These are phyloP conservation scores for Nematodospora valgi DNA, from an alignment of 805 yeast species.

Conservation along the genomic window DNA sequence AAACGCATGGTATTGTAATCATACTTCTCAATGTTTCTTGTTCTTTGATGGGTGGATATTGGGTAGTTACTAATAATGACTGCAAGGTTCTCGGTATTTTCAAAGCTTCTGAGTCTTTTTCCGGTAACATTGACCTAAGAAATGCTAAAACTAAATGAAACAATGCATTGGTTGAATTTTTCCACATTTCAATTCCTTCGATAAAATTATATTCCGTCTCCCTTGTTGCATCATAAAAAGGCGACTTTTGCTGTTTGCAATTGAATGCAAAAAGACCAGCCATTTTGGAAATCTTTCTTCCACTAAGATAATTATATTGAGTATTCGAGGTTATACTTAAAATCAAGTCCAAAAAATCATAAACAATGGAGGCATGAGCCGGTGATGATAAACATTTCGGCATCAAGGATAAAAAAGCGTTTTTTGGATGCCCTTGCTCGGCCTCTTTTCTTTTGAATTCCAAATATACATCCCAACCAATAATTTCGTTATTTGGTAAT, in stretches of 20 bases:
- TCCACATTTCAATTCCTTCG: conserved; percentile 75
- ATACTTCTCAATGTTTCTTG: conserved; percentile 32
- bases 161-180: conserved; percentile 79
- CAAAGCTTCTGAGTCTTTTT: conserved; percentile 53
- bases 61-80: conserved; percentile 56
- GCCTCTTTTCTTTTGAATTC: conserved; percentile 64
- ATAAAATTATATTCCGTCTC: conserved; percentile 41
- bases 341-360: conserved; percentile 79
- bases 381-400: conserved; percentile 81
- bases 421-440: conserved; percentile 62
- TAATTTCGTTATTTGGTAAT: conserved; percentile 70
- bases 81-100: conserved; percentile 67
- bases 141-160: conserved; percentile 77
- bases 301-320: conserved; percentile 72
- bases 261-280: conserved; percentile 89
- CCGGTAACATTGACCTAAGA: conserved; percentile 73
- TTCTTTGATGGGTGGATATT: conserved; percentile 66
- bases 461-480: conserved; percentile 83
- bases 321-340: conserved; percentile 78
- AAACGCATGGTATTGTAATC: conserved; percentile 60
- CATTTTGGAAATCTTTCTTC: conserved; percentile 75
- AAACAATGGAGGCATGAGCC: conserved; percentile 85
- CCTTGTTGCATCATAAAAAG: conserved; percentile 37
- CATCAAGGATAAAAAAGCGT: conserved; percentile 76
- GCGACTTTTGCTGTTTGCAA: conserved; percentile 27